Base-by-base conservation (phyloP, 1,284 basidiomycete genomes). In the Apiotrichum sp. region DNA sequence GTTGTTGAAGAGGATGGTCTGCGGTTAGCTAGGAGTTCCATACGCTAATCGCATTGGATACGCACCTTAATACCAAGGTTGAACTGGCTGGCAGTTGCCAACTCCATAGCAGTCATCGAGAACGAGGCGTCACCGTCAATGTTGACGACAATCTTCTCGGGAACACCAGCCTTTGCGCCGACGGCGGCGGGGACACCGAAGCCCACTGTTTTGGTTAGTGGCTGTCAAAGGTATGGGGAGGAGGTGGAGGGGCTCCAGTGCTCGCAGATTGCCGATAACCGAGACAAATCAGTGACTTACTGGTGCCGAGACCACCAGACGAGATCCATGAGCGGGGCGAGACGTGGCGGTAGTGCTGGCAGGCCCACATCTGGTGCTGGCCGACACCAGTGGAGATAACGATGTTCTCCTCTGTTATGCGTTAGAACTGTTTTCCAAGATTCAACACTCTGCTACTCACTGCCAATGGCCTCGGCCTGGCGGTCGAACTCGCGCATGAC, bases 361-460 rank as follows among this genome's bases (percentile, higher is more conserved):
- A 91, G 1, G 95, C 93, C 93, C 93, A 98, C 95, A 98, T 98
- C 78, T 98, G 95, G 79, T 98, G 95, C 77, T 98, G 95, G 4
- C 96, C 96, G 31, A 98, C 96, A 68, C 95, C 95, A 3, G 96
- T 98, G 3, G 90, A 79, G 62, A 98, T 79, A 67, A 98, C 80
- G 34, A 97, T 83, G 44, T 97, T 84, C 53, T 92, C 87, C 80
- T 98, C 22, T 22, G 22, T 22, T 22, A 22, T 22, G 22, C 22
- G 22, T 22, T 22, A 22, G 22, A 22, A 22, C 22, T 22, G 22
- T 22, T 22, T 22, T 22, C 22, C 22, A 22, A 22, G 22, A 22
- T 22, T 22, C 22, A 22, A 22, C 22, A 22, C 22, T 22, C 22
- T 22, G 22, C 22, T 22, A 22, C 22, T 22, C 22, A 22, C 22